These are phyloP conservation scores for Marchantia paleacea DNA, from an alignment of 225 moss, liverwort and hornwort genomes.

Conservation along the genomic window DNA sequence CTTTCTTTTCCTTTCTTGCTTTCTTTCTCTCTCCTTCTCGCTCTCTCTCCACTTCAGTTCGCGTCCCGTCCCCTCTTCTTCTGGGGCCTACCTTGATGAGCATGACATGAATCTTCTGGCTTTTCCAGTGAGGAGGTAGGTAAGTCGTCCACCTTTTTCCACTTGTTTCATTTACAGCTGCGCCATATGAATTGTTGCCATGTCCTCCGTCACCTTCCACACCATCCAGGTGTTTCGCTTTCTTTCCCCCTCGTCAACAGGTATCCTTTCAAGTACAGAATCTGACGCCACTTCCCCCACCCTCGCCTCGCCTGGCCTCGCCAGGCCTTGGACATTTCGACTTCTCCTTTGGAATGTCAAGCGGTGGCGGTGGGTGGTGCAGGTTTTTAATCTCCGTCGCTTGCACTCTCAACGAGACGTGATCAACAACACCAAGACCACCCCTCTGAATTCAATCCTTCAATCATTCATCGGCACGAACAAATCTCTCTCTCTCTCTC, in stretches of 20 bases:
- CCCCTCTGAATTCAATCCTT: too few species aligned
- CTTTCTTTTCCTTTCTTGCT: too few species aligned
- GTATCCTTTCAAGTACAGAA: not conserved
- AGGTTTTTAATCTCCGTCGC: too few species aligned
- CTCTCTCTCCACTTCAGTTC: not conserved
- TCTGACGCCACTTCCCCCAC: too few species aligned
- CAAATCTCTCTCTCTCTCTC: constrained; percentile 1
- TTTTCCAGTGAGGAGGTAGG: constrained; percentile 5
- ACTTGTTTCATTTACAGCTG: not conserved
- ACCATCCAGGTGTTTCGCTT: constrained; percentile 10
- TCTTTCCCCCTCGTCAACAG: not conserved
- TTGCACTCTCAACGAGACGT: too few species aligned
- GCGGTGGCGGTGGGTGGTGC: too few species aligned
- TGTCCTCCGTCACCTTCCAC: not conserved
- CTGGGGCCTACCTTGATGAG: not conserved
- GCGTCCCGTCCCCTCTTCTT: not conserved
- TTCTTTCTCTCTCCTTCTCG: not conserved
- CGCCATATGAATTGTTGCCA: not conserved
- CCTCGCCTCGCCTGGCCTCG: too few species aligned
- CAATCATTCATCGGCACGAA: too few species aligned
- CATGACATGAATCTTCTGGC: not conserved
- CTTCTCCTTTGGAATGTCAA: too few species aligned
- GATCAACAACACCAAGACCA: too few species aligned
- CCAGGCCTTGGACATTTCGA: too few species aligned
- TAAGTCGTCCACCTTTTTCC: not conserved